Evolutionary conservation across 176 grass and related monocot genomes (phyloP), one percentile per base, ranked within the genome.

Genomic region (Dendrocalamus sinicus): DNA sequence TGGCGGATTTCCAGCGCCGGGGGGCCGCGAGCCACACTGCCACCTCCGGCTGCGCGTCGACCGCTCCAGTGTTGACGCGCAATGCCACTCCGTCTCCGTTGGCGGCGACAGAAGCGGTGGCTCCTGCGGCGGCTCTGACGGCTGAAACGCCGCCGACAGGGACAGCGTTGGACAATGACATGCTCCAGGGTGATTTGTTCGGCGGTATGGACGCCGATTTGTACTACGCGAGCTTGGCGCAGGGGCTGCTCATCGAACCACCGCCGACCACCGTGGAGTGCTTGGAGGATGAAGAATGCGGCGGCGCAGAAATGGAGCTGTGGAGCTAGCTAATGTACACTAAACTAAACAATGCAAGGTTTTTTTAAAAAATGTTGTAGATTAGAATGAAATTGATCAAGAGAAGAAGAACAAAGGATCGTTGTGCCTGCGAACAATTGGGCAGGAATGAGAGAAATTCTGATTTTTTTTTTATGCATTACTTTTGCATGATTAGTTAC

Each of bases 221-320:
- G 8, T 91, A 94, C 70, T 91, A 89, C 50, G 69, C 86, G 2
- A 91, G 75, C 89, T 22, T 91, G 89, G 92, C 92, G 8, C 37
- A 94, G 80, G 92, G 84, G 50, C 17, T 94, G 45, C 83, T 94
- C 47, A 74, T 94, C 16, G 78, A 88, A 4, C 89, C 92, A 50
- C 92, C 88, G 50, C 67, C 60, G 23, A 14, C 47, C 16, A 55
- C 73, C 44, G 55, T 62, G 6, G 76, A 67, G 0, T 50, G 69
- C 73, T 65, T 48, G 16, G 92, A 89, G 2, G 88, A 93, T 0
- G 88, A 85, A 0, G 85, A 83, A 24, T 84, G 43, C 64, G 52
- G 45, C 60, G 78, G 77, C 19, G 84, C 19, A 11, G 75, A 86
- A 20, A 20, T 88, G 85, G 81, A 84, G 35, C 90, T 92, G 0